Percentiles rank a stretch among this genome's conserved stretches.
phyloP scores from a whole-genome alignment of 768 basidiomycete genomes.

The Pleurotus tuber-regium region DNA sequence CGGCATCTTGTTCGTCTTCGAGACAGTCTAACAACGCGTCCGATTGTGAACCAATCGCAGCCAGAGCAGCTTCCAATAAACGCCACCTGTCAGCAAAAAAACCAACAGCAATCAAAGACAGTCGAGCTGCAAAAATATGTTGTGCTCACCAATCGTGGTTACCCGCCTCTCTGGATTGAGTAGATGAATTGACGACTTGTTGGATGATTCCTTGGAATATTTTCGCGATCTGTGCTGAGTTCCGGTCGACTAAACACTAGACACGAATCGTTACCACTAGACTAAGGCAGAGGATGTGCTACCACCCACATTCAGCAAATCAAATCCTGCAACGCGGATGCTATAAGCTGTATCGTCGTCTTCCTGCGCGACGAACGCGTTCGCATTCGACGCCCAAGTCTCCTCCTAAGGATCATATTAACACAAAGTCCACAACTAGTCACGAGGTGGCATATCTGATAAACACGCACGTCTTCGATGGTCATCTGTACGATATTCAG shows the following conservation, averaged over 20 bases:
- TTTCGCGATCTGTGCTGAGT: constrained; percentile 45
- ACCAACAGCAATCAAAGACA: not conserved
- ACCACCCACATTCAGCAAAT: constrained; percentile 65
- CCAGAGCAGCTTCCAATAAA: constrained; percentile 81
- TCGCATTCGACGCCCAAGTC: constrained; percentile 85
- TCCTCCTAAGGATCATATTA: constrained; percentile 60
- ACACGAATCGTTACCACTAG: no score
- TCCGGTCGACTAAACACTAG: constrained; percentile 59
- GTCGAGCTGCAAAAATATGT: constrained; percentile 9
- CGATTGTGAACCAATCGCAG: constrained; percentile 77
- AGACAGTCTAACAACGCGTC: constrained; percentile 74
- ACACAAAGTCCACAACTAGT: constrained; percentile 1
- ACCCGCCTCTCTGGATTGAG: constrained; percentile 51
- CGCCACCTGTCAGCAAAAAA: constrained; percentile 69
- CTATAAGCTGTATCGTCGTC: constrained; percentile 88
- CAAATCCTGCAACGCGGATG: constrained; percentile 80
- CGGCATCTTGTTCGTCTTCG: constrained; percentile 71
- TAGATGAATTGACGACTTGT: constrained; percentile 55
- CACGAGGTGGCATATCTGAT: no score
- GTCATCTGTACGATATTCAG: constrained; percentile 86
- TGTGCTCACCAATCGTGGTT: constrained; percentile 65
- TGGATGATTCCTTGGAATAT: constrained; percentile 55
- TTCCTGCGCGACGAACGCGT: constrained; percentile 92
- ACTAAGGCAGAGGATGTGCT: no score
- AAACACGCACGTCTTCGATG: constrained; percentile 77